Evolutionary conservation across 1,284 basidiomycete genomes (phyloP).

Genomic region (Schizopora paradoxa): DNA sequence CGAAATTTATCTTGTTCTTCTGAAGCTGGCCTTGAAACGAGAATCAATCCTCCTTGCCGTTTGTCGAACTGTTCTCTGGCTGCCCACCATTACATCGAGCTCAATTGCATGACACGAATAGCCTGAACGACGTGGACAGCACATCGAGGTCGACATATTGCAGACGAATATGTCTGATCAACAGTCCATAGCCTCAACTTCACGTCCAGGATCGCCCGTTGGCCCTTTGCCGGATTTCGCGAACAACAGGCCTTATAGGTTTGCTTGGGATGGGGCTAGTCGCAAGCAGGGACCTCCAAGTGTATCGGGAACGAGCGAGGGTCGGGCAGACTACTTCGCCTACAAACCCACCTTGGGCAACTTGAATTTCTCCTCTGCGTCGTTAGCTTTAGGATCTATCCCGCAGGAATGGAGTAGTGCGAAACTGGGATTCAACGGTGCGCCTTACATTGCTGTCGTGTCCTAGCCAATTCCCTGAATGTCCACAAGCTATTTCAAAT

Average conservation of each 20-base stretch:
- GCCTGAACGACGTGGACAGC: too few relatives aligned
- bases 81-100: too few relatives aligned
- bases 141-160: background rate
- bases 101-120: too few relatives aligned
- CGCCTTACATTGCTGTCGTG: conserved; percentile 20
- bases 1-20: too few relatives aligned
- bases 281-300: conserved; percentile 55
- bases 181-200: conserved; percentile 31
- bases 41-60: too few relatives aligned
- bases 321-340: conserved; percentile 48
- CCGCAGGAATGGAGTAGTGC: conserved; percentile 71
- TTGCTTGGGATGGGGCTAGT: conserved; percentile 59
- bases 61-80: too few relatives aligned
- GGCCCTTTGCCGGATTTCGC: conserved; percentile 37
- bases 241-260: conserved; percentile 52
- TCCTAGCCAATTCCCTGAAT: background rate
- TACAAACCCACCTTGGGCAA: conserved; percentile 37
- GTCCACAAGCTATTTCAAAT: conserved; percentile 56
- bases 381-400: conserved; percentile 40
- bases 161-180: conserved; percentile 38
- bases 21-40: too few relatives aligned
- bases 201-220: conserved; percentile 45
- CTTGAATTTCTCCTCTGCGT: conserved; percentile 36
- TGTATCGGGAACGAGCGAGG: conserved; percentile 57
- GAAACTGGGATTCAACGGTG: conserved; percentile 76